Evolutionary conservation across 805 yeast genomes (phyloP), one percentile per base, ranked within the genome.

Genomic region (Suhomyces sp.): DNA sequence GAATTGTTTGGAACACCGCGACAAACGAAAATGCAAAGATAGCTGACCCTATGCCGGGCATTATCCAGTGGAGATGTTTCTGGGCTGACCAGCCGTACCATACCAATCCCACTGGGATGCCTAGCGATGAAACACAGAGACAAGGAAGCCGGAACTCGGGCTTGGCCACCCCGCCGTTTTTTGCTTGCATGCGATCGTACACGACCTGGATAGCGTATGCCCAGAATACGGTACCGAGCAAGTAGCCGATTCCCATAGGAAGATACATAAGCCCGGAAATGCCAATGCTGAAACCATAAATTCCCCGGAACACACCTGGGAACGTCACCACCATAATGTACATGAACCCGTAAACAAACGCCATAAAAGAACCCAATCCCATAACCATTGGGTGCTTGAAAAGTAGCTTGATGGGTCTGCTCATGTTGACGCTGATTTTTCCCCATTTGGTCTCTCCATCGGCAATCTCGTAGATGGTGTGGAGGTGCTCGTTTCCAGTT

Each of bases 11-110:
- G 58, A 73, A 73, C 6, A 68, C 76, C 41, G 72, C 67, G 22
- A 72, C 68, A 27, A 73, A 60, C 1, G 71, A 67, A 55, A 72
- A 70, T 2, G 74, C 71, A 61, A 72, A 73, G 15, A 73, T 64
- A 0, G 63, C 75, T 10, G 70, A 57, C 1, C 77, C 78, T 26
- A 72, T 58, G 22, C 67, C 62, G 3, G 77, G 74, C 65, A 71
- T 66, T 22, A 72, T 68, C 77, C 77, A 73, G 51, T 65, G 75
- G 13, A 71, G 54, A 53, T 69, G 60, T 38, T 60, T 60, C 49
- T 73, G 62, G 9, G 68, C 75, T 9, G 74, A 68, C 77, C 78
- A 73, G 15, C 78, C 78, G 55, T 68, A 73, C 67, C 73, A 65
- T n/a, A 72, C 60, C 46, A 73, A 61, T 8, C 76, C 77, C 10